phyloP scores from a whole-genome alignment of 177 flowering plant species.

The Vitis hybrid region DNA sequence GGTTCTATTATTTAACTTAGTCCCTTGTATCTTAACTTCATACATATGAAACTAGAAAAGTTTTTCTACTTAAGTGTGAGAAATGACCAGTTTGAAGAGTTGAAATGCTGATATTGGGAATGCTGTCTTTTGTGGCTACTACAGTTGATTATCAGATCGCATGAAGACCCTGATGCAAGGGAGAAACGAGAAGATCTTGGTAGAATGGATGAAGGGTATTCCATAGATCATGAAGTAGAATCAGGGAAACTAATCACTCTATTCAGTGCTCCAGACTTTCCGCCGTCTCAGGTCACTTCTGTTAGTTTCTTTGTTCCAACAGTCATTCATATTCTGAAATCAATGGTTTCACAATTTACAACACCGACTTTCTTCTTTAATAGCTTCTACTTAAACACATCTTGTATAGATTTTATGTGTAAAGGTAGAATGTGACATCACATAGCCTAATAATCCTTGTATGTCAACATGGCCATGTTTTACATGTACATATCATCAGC shows the following conservation, averaged over 20 bases:
- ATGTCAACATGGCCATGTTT: too few relatives aligned
- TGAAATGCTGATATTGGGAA: not conserved
- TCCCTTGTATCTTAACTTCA: too few relatives aligned
- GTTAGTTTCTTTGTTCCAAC: not conserved
- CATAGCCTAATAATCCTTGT: too few relatives aligned
- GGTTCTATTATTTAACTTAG: slow-evolving; percentile 10
- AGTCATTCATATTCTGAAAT: not conserved
- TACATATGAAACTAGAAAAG: too few relatives aligned
- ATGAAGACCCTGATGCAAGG: slow-evolving; percentile 33
- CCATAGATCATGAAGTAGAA: slow-evolving; percentile 25
- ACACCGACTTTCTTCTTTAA: not conserved
- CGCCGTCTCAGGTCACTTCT: slow-evolving; percentile 14
- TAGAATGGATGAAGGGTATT: slow-evolving; percentile 21
- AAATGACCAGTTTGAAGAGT: too few relatives aligned
- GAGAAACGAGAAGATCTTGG: slow-evolving; percentile 11
- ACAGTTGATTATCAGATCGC: slow-evolving; percentile 33
- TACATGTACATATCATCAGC: too few relatives aligned
- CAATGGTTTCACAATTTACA: not conserved
- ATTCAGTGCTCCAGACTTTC: slow-evolving; percentile 32
- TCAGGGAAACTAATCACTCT: slow-evolving; percentile 28
- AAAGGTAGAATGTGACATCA: too few relatives aligned
- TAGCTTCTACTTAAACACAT: not conserved
- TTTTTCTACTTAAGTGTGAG: not conserved
- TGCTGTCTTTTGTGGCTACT: not conserved
- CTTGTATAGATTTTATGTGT: too few relatives aligned